These are phyloP conservation scores for Neurospora tetrasperma DNA, from an alignment of 495 filamentous ascomycete species.

Conservation along the genomic window DNA sequence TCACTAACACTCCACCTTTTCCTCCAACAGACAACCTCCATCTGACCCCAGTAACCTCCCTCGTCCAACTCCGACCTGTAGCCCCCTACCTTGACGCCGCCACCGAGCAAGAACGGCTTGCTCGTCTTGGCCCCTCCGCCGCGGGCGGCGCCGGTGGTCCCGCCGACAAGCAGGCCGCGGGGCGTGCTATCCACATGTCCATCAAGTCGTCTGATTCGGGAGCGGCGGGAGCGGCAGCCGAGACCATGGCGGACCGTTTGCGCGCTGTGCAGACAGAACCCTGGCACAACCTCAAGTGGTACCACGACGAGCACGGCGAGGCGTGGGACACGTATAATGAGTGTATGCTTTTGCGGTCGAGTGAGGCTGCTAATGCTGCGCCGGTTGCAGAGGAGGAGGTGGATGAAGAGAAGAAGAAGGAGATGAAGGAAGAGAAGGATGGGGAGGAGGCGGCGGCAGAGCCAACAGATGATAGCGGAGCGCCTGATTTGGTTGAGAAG, in stretches of 20 bases:
- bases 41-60: constrained; percentile 34
- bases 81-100: constrained; percentile 39
- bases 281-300: constrained; percentile 33
- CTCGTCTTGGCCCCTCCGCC: constrained; percentile 15
- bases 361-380: background rate
- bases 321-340: constrained; percentile 35
- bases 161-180: constrained; percentile 9
- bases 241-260: constrained; percentile 39
- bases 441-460: constrained; percentile 13
- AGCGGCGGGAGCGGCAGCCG: constrained; percentile 25
- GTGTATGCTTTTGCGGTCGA: constrained; percentile 23
- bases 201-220: constrained; percentile 26
- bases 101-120: constrained; percentile 32
- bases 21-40: constrained; percentile 33
- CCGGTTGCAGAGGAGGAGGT: background rate
- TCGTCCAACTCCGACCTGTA: constrained; percentile 37
- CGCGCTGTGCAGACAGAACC: constrained; percentile 34
- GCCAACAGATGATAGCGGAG: constrained; percentile 10
- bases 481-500: constrained; percentile 17
- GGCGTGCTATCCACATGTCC: constrained; percentile 42
- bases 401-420: background rate
- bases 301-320: constrained; percentile 32
- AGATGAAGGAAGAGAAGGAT: constrained; percentile 19
- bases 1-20: background rate
- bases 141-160: constrained; percentile 5